These are phyloP conservation scores for Solanum sparsipilum DNA, from an alignment of 257 asterid genomes.

Conservation along the genomic window DNA sequence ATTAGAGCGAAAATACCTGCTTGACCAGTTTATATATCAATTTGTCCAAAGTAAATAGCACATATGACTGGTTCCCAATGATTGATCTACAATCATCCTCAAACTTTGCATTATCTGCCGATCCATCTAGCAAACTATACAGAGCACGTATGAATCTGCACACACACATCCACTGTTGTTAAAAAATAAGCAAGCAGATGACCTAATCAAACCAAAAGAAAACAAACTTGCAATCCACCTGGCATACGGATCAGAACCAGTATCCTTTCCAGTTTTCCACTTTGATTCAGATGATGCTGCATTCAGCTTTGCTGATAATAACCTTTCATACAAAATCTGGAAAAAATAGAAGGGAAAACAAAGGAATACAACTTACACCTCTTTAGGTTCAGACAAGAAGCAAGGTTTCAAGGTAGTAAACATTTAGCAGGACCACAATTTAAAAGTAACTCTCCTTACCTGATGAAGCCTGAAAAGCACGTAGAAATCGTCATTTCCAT, in stretches of 20 bases:
- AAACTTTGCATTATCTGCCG: conserved; percentile 16
- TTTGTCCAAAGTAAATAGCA: conserved; percentile 18
- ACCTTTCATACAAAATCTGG: conserved; percentile 14
- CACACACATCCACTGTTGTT: not conserved
- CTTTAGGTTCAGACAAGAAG: not conserved
- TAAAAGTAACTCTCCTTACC: not conserved
- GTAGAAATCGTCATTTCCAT: conserved; percentile 13
- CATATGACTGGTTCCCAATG: conserved; percentile 16
- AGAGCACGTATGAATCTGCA: conserved; percentile 14
- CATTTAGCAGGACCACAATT: not conserved
- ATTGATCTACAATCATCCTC: conserved; percentile 19
- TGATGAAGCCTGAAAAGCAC: conserved; percentile 19
- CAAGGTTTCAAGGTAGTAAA: not conserved
- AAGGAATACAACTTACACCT: not conserved
- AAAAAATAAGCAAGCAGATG: not conserved
- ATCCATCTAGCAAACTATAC: conserved; percentile 16
- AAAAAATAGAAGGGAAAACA: not conserved
- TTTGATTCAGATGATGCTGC: conserved; percentile 8
- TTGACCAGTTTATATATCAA: conserved; percentile 15
- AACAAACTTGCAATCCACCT: conserved; percentile 6
- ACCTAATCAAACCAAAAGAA: not conserved
- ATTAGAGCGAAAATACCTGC: conserved; percentile 8
- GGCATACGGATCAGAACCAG: conserved; percentile 17
- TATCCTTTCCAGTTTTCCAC: conserved; percentile 8
- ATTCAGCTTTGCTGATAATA: conserved; percentile 4